Conservation (phyloP, 495 filamentous ascomycete genomes). For the Hypoxylon trugodes region DNA sequence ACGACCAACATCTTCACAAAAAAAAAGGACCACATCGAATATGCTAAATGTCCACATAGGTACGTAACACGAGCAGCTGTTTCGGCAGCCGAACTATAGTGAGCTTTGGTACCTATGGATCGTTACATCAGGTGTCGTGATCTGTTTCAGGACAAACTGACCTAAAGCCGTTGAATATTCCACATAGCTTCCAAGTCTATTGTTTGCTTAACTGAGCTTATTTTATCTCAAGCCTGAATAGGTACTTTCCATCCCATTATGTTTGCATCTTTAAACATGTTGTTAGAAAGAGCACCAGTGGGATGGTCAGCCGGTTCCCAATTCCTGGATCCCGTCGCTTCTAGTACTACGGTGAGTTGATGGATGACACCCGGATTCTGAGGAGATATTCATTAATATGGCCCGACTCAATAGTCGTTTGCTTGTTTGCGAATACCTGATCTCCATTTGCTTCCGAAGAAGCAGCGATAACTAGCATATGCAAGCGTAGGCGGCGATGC, state of each 20-base stretch:
- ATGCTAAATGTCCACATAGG: not conserved
- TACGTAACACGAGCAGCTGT: conserved; percentile 21
- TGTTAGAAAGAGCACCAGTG: not conserved
- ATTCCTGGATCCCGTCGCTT: not conserved
- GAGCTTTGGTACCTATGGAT: not conserved
- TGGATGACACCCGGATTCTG: too few relatives aligned
- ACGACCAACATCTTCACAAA: too few relatives aligned
- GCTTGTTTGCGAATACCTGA: too few relatives aligned
- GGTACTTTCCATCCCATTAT: not conserved
- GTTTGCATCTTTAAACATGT: not conserved
- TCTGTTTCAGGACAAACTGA: not conserved
- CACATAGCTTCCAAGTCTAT: not conserved
- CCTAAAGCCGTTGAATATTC: not conserved
- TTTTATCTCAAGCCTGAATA: not conserved
- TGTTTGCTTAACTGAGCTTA: not conserved
- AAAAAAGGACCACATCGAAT: too few relatives aligned
- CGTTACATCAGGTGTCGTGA: not conserved
- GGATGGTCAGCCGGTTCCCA: not conserved
- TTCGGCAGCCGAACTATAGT: conserved; percentile 23
- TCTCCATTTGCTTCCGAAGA: too few relatives aligned
- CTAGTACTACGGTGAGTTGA: too few relatives aligned
- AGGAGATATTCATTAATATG: too few relatives aligned
- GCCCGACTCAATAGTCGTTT: too few relatives aligned
- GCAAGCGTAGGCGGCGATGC: too few relatives aligned
- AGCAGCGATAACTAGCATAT: too few relatives aligned